These are phyloP conservation scores for Rhizomucor miehei DNA, from an alignment of 371 early-diverging fungal genomes.

Conservation along the genomic window DNA sequence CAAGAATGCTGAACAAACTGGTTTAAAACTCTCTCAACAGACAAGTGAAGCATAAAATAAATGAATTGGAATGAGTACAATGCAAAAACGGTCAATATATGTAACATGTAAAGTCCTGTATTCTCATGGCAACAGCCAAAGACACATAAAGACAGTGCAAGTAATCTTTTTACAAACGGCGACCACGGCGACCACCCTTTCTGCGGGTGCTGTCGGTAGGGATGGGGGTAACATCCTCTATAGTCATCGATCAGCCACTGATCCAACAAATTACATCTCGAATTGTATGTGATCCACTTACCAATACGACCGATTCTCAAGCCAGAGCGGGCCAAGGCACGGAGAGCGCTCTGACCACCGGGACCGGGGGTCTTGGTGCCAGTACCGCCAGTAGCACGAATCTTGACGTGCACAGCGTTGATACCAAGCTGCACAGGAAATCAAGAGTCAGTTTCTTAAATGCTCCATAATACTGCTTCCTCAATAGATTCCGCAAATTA, in stretches of 20 bases:
- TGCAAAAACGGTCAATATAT: not conserved
- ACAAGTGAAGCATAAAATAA: too few species aligned
- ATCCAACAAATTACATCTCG: conserved; percentile 10
- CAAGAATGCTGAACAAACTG: too few species aligned
- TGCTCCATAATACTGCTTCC: not conserved
- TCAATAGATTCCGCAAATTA: not conserved
- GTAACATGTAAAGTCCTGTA: not conserved
- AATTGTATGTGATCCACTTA: too few species aligned
- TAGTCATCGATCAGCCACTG: conserved; percentile 13
- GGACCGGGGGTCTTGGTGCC: conserved; percentile 99
- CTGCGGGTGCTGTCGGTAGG: conserved; percentile 99
- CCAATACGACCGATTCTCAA: conserved; percentile 98
- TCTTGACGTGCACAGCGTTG: conserved; percentile 99
- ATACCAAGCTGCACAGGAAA: conserved; percentile 81
- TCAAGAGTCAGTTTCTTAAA: not conserved
- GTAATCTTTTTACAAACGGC: conserved; percentile 88
- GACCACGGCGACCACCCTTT: conserved; percentile 99
- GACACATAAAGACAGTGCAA: not conserved
- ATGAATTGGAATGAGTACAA: too few species aligned
- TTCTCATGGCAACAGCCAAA: not conserved
- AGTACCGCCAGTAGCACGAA: conserved; percentile 99
- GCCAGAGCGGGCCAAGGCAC: conserved; percentile 99
- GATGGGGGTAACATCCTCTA: conserved; percentile 98
- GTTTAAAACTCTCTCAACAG: too few species aligned
- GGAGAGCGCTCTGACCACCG: conserved; percentile 99